Evolutionary conservation across 2,329 filamentous ascomycete species (phyloP).

Genomic region (Sordariomycetes sp.): DNA sequence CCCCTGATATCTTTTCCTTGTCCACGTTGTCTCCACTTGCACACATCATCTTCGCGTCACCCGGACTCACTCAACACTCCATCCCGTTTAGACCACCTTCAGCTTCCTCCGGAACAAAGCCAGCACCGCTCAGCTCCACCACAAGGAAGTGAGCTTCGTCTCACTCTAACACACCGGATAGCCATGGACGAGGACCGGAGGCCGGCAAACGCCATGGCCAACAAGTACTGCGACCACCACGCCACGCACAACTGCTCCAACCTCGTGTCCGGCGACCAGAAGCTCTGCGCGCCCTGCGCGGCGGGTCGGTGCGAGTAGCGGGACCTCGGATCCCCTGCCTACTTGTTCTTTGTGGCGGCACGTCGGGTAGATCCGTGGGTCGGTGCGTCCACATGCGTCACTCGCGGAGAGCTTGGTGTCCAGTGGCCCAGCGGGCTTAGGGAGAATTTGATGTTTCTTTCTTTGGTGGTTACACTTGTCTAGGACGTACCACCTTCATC

Average conservation of each 20-base stretch:
- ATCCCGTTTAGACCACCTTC: background rate
- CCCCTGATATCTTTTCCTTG: background rate
- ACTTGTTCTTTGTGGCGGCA: background rate
- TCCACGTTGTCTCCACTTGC: background rate
- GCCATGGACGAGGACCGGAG: background rate
- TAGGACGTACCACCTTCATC: background rate
- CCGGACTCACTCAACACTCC: background rate
- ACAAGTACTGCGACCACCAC: constrained; percentile 8
- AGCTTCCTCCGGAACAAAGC: background rate
- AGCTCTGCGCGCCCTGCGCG: constrained; percentile 4
- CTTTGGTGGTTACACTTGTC: background rate
- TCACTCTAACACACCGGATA: background rate
- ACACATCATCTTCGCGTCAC: background rate
- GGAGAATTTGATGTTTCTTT: background rate
- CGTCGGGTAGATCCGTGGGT: background rate
- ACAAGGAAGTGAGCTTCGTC: background rate
- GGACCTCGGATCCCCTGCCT: no score
- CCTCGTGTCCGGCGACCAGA: constrained; percentile 1
- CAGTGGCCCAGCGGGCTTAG: no score
- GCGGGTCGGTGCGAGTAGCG: background rate
- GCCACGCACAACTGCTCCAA: constrained; percentile 6
- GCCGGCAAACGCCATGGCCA: constrained; percentile 5
- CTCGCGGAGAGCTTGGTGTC: no score
- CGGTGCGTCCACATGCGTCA: no score
- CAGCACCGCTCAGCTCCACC: background rate